Base-by-base conservation (phyloP, 164 flowering plant genomes). In the Sextonia rubra region DNA sequence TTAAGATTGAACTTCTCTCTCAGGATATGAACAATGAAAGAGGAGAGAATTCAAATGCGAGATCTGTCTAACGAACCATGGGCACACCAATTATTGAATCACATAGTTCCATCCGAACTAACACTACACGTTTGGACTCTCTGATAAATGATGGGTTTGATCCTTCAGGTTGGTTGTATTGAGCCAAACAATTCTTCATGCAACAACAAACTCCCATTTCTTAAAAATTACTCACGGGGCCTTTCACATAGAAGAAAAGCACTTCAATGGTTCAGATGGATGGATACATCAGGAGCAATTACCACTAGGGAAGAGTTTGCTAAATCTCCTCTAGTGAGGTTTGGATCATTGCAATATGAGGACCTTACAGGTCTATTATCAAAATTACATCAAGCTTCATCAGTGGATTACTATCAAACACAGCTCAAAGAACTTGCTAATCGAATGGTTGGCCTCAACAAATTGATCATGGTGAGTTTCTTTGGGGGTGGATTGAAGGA, bases 401-500 rank as follows among this genome's bases (percentile, higher is more conserved):
- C 61, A 2, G 61, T 69, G n/a, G 22, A 5, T 11, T 3, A 44
- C 26, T 52, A 25, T 29, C 62, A 52, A 18, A 26, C 71, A 15
- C n/a, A 7, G 52, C 52, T 69, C 14, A 47, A 69, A 25, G 29
- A 12, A 15, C 71, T 48, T 37, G 61, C 48, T 0, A 48, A 69
- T 52, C 30, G 47, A 20, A 22, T 37, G 3, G 20, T 14, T 18
- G 64, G 64, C 23, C 22, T 60, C 1, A 60, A 8, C 0, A 12
- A 60, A 60, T 3, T 11, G 2, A 18, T 60, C 14, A 60, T 60
- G 64, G 64, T 24, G 12, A 60, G 64, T 5, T 60, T 1, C 22
- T 60, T 69, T 56, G 14, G 52, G 5, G 30, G 71, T 11, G 71
- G 71, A 18, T 56, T 69, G 3, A 25, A 69, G 44, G 71, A 49